A percentile compares a stretch with the other conserved stretches of the same genome.
phyloP scores from a whole-genome alignment of 345 rosid genomes.

The Reutealis trisperma region DNA sequence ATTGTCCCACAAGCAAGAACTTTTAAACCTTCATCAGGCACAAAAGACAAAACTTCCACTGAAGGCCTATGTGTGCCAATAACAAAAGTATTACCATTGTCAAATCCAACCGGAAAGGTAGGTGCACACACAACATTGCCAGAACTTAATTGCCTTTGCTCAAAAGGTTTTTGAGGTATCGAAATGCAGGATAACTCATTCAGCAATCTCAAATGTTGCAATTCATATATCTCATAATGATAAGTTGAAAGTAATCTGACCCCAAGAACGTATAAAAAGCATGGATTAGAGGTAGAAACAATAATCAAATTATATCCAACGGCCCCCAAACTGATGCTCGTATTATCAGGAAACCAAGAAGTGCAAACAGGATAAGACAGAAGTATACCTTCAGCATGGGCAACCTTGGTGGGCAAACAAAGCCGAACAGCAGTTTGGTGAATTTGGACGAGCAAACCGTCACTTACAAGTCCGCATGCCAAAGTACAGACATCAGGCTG shows the following conservation, averaged over 20 bases:
- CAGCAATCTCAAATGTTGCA: slow-evolving; percentile 73
- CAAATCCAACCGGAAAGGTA: slow-evolving; percentile 62
- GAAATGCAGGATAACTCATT: slow-evolving; percentile 91
- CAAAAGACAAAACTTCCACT: slow-evolving; percentile 78
- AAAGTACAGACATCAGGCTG: slow-evolving; percentile 90
- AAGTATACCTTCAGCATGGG: slow-evolving; percentile 79
- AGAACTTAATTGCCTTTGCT: slow-evolving; percentile 40
- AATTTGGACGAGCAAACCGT: slow-evolving; percentile 86
- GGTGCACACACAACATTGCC: slow-evolving; percentile 29
- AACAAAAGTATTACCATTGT: slow-evolving; percentile 62
- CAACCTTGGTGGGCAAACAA: slow-evolving; percentile 83
- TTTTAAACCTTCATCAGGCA: slow-evolving; percentile 61
- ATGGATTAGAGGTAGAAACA: slow-evolving; percentile 93
- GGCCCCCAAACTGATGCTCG: slow-evolving; percentile 91
- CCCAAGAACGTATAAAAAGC: slow-evolving; percentile 75
- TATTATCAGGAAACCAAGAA: slow-evolving; percentile 76
- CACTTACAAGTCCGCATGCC: slow-evolving; percentile 85
- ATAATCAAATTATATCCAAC: slow-evolving; percentile 71
- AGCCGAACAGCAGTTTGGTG: slow-evolving; percentile 81
- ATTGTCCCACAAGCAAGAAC: slow-evolving; percentile 80
- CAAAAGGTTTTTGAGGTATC: slow-evolving; percentile 63
- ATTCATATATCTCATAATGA: slow-evolving; percentile 67
- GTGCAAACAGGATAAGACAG: slow-evolving; percentile 69
- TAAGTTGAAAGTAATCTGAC: slow-evolving; percentile 56
- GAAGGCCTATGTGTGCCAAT: slow-evolving; percentile 98